Percentiles rank a stretch among this genome's conserved stretches.
Conservation (phyloP, 2,329 filamentous ascomycete species). For the Diaporthe citri region DNA sequence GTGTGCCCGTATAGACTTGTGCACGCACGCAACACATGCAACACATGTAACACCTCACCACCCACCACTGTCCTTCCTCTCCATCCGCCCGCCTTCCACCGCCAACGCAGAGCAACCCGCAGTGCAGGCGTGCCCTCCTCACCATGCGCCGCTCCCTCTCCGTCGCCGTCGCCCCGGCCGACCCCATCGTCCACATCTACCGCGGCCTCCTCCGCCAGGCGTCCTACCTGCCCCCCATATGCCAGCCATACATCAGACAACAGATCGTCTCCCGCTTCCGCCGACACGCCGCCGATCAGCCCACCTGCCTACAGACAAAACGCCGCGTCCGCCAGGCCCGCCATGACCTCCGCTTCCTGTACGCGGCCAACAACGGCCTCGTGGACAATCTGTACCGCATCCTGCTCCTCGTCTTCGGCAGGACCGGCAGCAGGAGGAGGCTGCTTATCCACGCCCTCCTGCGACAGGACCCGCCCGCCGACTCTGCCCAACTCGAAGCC, state of each 20-base stretch:
- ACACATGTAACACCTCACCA: background rate
- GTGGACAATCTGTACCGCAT: constrained; percentile 60
- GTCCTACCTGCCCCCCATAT: constrained; percentile 69
- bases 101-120: background rate
- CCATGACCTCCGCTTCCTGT: constrained; percentile 60
- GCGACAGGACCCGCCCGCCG: constrained; percentile 51
- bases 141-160: constrained; percentile 53
- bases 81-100: background rate
- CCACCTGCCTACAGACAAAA: constrained; percentile 32
- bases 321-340: constrained; percentile 56
- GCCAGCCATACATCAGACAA: constrained; percentile 57
- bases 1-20: background rate
- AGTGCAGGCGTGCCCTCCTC: constrained; percentile 40
- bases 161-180: constrained; percentile 48
- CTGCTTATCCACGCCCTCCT: constrained; percentile 59
- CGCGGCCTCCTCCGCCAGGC: constrained; percentile 71
- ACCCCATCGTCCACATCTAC: constrained; percentile 60
- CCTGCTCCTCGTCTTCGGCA: constrained; percentile 64
- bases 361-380: constrained; percentile 67
- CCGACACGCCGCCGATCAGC: constrained; percentile 49
- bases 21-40: background rate
- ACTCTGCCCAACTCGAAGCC: constrained; percentile 56
- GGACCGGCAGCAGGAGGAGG: constrained; percentile 64
- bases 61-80: background rate
- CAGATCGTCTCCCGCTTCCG: constrained; percentile 62